These are phyloP conservation scores for Podaxis mareebaensis DNA, from an alignment of 768 basidiomycete genomes.

Conservation along the genomic window DNA sequence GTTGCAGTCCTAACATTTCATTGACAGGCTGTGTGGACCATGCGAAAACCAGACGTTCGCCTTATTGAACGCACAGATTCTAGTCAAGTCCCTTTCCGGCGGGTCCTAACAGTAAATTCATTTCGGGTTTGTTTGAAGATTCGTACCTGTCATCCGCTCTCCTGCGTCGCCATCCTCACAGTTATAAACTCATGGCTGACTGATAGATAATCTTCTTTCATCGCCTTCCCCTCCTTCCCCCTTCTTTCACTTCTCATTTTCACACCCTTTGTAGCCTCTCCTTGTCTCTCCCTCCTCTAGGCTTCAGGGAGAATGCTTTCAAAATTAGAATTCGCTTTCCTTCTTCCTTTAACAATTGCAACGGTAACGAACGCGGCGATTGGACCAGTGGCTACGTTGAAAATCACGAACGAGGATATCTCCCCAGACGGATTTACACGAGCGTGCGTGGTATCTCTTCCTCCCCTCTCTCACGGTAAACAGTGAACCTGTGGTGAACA, in stretches of 20 bases:
- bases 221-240: background rate
- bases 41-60: background rate
- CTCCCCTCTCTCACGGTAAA: background rate
- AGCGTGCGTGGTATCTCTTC: conserved; percentile 1
- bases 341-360: background rate
- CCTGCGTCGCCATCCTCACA: background rate
- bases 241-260: background rate
- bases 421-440: conserved; percentile 23
- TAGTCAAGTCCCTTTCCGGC: background rate
- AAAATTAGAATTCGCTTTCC: background rate
- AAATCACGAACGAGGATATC: conserved; percentile 24
- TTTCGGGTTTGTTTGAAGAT: too few species aligned
- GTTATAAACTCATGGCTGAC: background rate
- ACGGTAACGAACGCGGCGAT: conserved; percentile 12
- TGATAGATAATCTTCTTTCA: background rate
- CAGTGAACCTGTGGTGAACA: background rate
- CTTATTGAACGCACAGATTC: background rate
- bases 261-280: background rate
- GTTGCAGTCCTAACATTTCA: too few species aligned
- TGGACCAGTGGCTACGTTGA: conserved; percentile 19
- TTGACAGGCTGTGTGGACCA: background rate
- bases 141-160: background rate
- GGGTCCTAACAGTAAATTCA: background rate
- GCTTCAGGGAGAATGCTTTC: background rate
- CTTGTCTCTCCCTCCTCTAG: background rate